Evolutionary conservation across 441 rosid genomes (phyloP).

Genomic region (Brassica hybrid): DNA sequence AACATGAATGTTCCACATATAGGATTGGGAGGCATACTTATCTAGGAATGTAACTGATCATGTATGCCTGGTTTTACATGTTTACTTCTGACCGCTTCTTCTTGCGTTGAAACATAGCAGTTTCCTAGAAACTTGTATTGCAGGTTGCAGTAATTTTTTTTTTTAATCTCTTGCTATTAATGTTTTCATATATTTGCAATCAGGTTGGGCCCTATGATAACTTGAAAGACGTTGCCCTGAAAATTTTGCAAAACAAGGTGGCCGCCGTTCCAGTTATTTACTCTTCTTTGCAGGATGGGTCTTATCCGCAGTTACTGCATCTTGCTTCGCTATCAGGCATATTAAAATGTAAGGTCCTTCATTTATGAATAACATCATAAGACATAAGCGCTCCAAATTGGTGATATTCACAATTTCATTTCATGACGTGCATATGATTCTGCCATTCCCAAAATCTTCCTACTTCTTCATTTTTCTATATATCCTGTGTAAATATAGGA

Average conservation of each 20-base stretch:
- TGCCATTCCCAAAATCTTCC: slow-evolving; percentile 4
- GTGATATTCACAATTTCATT: background rate
- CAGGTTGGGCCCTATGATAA: slow-evolving; percentile 79
- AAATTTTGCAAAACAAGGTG: slow-evolving; percentile 68
- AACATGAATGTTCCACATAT: slow-evolving; percentile 10
- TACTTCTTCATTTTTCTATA: background rate
- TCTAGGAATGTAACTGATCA: slow-evolving; percentile 20
- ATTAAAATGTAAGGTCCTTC: slow-evolving; percentile 60
- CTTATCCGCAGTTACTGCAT: slow-evolving; percentile 67
- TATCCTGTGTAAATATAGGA: slow-evolving; percentile 1
- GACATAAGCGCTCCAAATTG: slow-evolving; percentile 8
- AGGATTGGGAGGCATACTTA: slow-evolving; percentile 8
- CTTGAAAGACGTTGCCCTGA: slow-evolving; percentile 66
- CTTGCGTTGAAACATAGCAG: slow-evolving; percentile 14
- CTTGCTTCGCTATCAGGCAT: slow-evolving; percentile 79
- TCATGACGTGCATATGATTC: slow-evolving; percentile 22
- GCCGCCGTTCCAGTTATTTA: slow-evolving; percentile 69
- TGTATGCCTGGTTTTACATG: background rate
- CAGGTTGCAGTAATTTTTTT: slow-evolving; percentile 4
- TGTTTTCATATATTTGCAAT: slow-evolving; percentile 25
- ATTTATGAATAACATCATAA: slow-evolving; percentile 19
- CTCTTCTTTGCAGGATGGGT: slow-evolving; percentile 63
- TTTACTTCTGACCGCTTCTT: slow-evolving; percentile 20
- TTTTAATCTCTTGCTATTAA: background rate
- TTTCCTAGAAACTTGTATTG: slow-evolving; percentile 21